Evolutionary conservation across 495 filamentous ascomycete species (phyloP).

Genomic region (Collariella sp.): DNA sequence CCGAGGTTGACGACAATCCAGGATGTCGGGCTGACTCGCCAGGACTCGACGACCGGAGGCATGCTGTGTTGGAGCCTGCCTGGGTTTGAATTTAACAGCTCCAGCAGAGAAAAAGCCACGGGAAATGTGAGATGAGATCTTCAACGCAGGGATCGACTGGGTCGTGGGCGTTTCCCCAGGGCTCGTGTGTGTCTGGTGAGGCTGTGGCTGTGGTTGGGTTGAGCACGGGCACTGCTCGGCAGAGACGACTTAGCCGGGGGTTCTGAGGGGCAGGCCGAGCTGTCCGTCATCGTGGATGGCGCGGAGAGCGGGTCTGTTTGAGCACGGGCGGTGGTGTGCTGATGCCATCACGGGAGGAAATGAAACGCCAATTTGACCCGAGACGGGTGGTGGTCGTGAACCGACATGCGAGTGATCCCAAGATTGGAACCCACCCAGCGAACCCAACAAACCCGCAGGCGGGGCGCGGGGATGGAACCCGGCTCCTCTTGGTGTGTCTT

Average conservation of each 20-base stretch:
- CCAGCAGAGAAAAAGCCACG: not conserved
- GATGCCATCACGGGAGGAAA: not conserved
- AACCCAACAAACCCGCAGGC: not conserved
- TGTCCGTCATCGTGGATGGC: constrained; percentile 12
- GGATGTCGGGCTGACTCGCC: not conserved
- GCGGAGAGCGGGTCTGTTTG: constrained; percentile 10
- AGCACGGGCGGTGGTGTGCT: not conserved
- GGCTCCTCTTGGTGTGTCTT: not conserved
- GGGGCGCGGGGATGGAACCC: not conserved
- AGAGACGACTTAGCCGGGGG: not conserved
- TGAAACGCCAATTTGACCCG: constrained; percentile 1
- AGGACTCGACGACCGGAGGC: not conserved
- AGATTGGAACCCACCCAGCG: not conserved
- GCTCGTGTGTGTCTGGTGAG: not conserved
- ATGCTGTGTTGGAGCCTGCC: constrained; percentile 1
- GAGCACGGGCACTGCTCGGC: not conserved
- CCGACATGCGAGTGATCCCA: constrained; percentile 1
- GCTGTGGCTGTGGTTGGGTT: not conserved
- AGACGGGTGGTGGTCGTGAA: not conserved
- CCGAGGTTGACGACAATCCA: not conserved
- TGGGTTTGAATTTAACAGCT: not conserved
- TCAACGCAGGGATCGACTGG: not conserved
- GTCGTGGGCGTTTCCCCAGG: not conserved
- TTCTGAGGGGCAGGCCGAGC: not conserved
- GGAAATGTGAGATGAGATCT: constrained; percentile 3